Conservation (phyloP, 2,329 filamentous ascomycete genomes). For the Coniochaeta ligniaria region DNA sequence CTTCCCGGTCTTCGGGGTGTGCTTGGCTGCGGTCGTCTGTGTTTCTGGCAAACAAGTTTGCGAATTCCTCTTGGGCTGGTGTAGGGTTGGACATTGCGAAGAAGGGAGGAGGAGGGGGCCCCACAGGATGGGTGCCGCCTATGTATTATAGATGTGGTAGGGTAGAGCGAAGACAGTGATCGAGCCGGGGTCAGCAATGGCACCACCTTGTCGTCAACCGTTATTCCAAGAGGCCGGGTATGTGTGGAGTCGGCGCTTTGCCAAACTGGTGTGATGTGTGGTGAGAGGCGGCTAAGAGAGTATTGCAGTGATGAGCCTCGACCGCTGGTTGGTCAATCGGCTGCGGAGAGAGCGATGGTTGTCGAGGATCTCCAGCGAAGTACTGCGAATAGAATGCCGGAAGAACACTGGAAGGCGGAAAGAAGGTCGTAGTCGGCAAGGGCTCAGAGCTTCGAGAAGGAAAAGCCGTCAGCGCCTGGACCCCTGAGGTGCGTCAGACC, state of each 20-base stretch:
- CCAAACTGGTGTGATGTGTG: neutral
- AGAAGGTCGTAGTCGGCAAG: neutral
- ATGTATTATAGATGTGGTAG: slow-evolving; percentile 27
- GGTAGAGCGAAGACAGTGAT: neutral
- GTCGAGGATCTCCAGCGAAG: neutral
- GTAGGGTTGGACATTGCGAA: slow-evolving; percentile 47
- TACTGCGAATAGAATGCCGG: neutral
- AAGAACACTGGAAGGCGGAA: neutral
- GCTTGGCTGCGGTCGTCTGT: slow-evolving; percentile 28
- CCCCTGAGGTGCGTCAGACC: slow-evolving; percentile 1
- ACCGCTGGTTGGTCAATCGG: slow-evolving; percentile 1
- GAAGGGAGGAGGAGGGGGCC: slow-evolving; percentile 10
- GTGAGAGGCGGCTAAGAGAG: neutral
- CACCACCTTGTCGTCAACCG: neutral
- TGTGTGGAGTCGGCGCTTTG: neutral
- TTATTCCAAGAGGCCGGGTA: neutral
- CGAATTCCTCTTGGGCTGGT: slow-evolving; percentile 60
- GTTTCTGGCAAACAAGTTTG: slow-evolving; percentile 53
- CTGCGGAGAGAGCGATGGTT: neutral
- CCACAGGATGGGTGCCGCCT: slow-evolving; percentile 12
- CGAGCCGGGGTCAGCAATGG: neutral
- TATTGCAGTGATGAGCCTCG: neutral
- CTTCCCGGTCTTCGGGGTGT: slow-evolving; percentile 55
- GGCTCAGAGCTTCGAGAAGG: neutral
- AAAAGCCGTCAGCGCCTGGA: neutral